Evolutionary conservation across 176 grass and related monocot genomes (phyloP), one percentile per base, ranked within the genome.

Genomic region (Zoysia pacifica): DNA sequence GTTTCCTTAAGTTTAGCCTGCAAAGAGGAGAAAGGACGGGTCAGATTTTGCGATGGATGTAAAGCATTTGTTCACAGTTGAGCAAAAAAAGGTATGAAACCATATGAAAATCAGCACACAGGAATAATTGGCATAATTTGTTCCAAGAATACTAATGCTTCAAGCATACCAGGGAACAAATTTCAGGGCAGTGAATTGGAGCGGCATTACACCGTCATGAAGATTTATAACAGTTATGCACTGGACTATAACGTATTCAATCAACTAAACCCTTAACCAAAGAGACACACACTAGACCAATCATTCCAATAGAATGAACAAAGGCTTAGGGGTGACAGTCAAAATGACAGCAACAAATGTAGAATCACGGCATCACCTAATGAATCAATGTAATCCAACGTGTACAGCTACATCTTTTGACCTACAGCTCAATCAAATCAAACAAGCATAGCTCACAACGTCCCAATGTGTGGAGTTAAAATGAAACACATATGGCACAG

Each of bases 1-100:
- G 41, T 54, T 49, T 45, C 75, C 71, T 76, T 6, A 36, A 0
- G 67, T 60, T 56, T 70, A 47, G 28, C 54, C 86, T 88, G 81
- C 54, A 80, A 13, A 12, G 8, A 42, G 2, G 75, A 42, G 12
- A 12, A 6, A 67, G 0, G 2, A 5, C 72, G 19, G 5, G 1
- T 78, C 11, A 87, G 7, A 77, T 10, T 9, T 3, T 3, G 11
- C 38, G 9, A 50, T 45, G 12, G 0, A 11, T 6, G 42, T 15
- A 8, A 2, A 48, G 5, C 0, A 54, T 41, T 79, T 65, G n/a
- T 15, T 47, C 18, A 45, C 6, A 64, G 53, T 19, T 12, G 1
- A 56, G 20, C 6, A 0, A 5, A 48, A 38, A 61, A 72, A 61
- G 8, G 8, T 1, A 15, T 2, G 28, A 40, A 18, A 12, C 18